Evolutionary conservation across 257 asterid genomes (phyloP).

Genomic region (Capsicum pubescens): DNA sequence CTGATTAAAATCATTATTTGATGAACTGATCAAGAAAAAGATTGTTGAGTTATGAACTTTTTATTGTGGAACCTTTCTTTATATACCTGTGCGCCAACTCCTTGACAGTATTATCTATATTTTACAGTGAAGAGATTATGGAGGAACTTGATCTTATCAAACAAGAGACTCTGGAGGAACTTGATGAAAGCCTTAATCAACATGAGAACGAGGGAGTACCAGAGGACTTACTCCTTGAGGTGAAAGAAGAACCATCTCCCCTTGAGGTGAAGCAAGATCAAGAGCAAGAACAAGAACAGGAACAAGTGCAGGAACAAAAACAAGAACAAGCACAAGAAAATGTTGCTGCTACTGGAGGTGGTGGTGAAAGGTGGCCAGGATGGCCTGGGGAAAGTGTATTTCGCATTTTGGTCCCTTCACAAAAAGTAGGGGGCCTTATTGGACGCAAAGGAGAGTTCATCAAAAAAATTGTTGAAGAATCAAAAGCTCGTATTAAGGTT

Average conservation of each 20-base stretch:
- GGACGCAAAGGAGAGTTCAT: slow-evolving; percentile 98
- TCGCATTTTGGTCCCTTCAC: slow-evolving; percentile 94
- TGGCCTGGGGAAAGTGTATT: slow-evolving; percentile 99
- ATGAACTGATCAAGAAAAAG: slow-evolving; percentile 13
- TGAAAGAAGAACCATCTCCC: slow-evolving; percentile 12
- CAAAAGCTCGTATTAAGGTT: slow-evolving; percentile 95
- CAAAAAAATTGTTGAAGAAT: slow-evolving; percentile 91
- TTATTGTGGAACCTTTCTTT: neutral
- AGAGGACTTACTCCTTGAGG: slow-evolving; percentile 31
- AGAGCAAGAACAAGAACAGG: slow-evolving; percentile 23
- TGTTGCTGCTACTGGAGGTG: slow-evolving; percentile 54
- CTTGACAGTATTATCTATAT: slow-evolving; percentile 9
- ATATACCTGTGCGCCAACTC: neutral
- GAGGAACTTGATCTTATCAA: slow-evolving; percentile 25
- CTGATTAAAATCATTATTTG: neutral
- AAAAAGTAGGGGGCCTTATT: slow-evolving; percentile 95
- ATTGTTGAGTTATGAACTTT: neutral
- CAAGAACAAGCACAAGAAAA: slow-evolving; percentile 51
- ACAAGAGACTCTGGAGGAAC: slow-evolving; percentile 58
- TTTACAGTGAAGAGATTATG: slow-evolving; percentile 31
- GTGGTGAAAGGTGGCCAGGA: slow-evolving; percentile 91
- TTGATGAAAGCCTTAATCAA: slow-evolving; percentile 46
- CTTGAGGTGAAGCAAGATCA: slow-evolving; percentile 29
- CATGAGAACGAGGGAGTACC: slow-evolving; percentile 36
- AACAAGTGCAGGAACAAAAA: slow-evolving; percentile 29